Percentiles rank a stretch among this genome's conserved stretches.
Evolutionary conservation across 1,284 basidiomycete genomes (phyloP).

Genomic region (Coniophora puteana): DNA sequence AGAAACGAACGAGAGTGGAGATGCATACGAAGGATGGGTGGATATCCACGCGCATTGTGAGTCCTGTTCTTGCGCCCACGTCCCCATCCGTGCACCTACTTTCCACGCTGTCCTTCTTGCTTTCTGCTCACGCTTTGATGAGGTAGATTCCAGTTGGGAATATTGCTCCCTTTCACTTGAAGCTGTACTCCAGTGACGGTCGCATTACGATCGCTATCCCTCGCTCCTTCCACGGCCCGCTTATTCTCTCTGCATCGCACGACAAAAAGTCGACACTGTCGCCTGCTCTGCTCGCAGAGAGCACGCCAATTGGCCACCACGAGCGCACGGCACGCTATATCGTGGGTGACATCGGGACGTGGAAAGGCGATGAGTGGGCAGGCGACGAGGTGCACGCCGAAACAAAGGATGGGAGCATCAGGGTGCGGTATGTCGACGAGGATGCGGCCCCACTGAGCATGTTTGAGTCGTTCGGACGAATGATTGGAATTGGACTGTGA

Average conservation of each 20-base stretch:
- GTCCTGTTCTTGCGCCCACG: too few relatives aligned
- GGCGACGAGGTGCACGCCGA: constrained; percentile 32
- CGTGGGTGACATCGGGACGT: constrained; percentile 25
- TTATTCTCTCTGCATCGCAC: constrained; percentile 24
- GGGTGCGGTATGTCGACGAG: constrained; percentile 31
- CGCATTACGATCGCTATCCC: constrained; percentile 29
- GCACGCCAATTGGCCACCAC: constrained; percentile 28
- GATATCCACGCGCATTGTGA: constrained; percentile 10
- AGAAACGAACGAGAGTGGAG: constrained; percentile 9
- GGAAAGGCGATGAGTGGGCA: constrained; percentile 20
- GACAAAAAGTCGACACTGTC: constrained; percentile 25
- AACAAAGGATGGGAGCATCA: constrained; percentile 29
- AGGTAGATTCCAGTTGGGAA: constrained; percentile 5
- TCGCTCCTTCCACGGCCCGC: constrained; percentile 33
- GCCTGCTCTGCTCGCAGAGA: constrained; percentile 14
- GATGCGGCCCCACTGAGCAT: too few relatives aligned
- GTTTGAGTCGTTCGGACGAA: too few relatives aligned
- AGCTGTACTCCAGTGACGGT: constrained; percentile 19
- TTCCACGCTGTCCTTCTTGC: background rate
- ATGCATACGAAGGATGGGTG: constrained; percentile 9
- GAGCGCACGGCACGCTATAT: constrained; percentile 27
- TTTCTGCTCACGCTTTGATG: background rate
- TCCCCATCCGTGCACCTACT: too few relatives aligned
- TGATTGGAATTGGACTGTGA: too few relatives aligned
- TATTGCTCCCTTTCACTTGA: constrained; percentile 9